Base-by-base conservation (phyloP, 1,284 basidiomycete species). In the Tylopilus sp. region DNA sequence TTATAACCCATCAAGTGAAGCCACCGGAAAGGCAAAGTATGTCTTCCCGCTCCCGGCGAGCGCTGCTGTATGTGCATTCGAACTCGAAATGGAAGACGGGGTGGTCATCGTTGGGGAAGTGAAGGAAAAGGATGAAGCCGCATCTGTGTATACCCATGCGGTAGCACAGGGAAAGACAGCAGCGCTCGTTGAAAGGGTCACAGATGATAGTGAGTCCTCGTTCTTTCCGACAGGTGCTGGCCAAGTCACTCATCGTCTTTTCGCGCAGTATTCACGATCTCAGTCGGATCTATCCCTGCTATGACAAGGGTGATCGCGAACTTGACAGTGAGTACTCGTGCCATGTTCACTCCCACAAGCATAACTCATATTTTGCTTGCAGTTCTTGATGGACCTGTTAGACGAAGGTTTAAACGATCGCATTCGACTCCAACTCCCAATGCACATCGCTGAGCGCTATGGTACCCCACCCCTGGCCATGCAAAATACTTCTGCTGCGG, bases 1-100 rank as follows among this genome's bases (percentile, higher is more conserved):
- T 69, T 15, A 62, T 22, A 88, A 90, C 69, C 65, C 78, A 0
- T 75, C 76, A 2, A 66, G 72, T 19, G 64, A 68, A 22, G 63
- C 79, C 0, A 85, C 87, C 0, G 68, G 76, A 51, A 79, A 83
- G 57, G 86, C 85, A 12, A 83, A 84, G 49, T 91, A 89, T 71
- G 79, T 84, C 54, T 90, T 91, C 68, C 89, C 89, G 2, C 81
- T 91, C 2, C 90, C 89, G 2, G 86, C 84, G 1, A 79, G 76
- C n/a, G 82, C 82, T 1, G 84, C 84, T 0, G 81, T 88, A 5
- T 87, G 85, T 59, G 82, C 79, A 0, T 89, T 89, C 10, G 22
- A 6, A n/a, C 47, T 47, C n/a, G 47, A 47, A n/a, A 47, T 79
- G 18, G 75, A 78, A 24, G 81, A 84, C 61, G 84, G 81, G 1